These are phyloP conservation scores for Acmispon strigosus DNA, from an alignment of 306 rosid genomes.

Conservation along the genomic window DNA sequence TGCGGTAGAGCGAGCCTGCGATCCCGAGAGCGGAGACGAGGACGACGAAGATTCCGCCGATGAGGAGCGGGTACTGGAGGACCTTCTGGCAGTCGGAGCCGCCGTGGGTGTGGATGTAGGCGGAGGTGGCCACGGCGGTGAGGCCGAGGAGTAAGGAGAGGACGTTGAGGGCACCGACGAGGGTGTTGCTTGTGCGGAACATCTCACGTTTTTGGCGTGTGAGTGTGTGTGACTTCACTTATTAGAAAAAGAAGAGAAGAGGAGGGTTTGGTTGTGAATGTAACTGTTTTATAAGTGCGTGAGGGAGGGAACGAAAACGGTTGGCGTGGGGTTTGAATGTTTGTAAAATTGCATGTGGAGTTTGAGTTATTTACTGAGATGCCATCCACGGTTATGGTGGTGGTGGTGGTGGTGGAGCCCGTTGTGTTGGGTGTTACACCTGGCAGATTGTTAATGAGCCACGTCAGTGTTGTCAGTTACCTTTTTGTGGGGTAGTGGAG, in stretches of 20 bases:
- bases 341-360: neutral
- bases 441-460: neutral
- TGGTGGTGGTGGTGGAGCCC: no score
- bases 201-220: neutral
- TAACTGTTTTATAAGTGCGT: conserved; percentile 11
- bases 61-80: conserved; percentile 49
- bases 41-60: conserved; percentile 37
- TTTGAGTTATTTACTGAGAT: neutral
- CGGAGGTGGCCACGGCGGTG: conserved; percentile 33
- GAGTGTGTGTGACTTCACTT: neutral
- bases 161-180: conserved; percentile 49
- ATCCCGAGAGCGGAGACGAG: conserved; percentile 54
- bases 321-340: neutral
- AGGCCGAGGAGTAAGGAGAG: conserved; percentile 44
- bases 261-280: neutral
- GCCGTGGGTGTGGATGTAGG: conserved; percentile 36
- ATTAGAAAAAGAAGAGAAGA: neutral
- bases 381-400: neutral
- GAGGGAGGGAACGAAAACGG: neutral
- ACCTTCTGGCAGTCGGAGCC: conserved; percentile 53
- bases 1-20: conserved; percentile 43
- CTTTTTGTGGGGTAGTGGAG: neutral
- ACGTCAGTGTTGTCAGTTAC: conserved; percentile 5
- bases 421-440: no score
- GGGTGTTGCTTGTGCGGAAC: conserved; percentile 58